phyloP scores from a whole-genome alignment of 192 early-diverging fungal genomes.

The Anaeromyces robustus region DNA sequence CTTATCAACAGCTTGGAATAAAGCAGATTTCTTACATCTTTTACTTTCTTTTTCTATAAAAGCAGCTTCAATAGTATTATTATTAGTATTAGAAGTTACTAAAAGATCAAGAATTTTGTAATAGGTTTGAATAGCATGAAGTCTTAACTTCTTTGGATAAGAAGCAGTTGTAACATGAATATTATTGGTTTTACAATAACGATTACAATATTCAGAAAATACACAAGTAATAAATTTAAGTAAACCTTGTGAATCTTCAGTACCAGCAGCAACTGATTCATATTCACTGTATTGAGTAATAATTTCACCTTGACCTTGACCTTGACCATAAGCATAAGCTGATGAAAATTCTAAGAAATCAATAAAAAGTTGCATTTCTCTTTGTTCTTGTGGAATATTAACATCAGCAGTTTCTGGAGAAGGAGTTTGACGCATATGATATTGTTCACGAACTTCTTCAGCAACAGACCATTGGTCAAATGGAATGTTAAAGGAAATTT shows the following conservation, averaged over 20 bases:
- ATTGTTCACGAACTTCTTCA: background rate
- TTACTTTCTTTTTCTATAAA: background rate
- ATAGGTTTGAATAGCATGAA: background rate
- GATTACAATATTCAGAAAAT: background rate
- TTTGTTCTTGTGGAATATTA: background rate
- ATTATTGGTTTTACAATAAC: background rate
- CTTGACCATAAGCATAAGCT: background rate
- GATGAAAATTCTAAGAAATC: background rate
- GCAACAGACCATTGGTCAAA: background rate
- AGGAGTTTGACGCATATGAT: background rate
- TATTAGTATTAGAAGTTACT: background rate
- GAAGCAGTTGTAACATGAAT: background rate
- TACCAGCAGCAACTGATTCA: background rate
- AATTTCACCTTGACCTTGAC: background rate
- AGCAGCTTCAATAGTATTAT: background rate
- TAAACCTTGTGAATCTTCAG: background rate
- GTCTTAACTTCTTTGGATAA: background rate
- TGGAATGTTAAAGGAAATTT: background rate
- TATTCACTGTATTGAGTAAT: background rate
- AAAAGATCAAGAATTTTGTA: background rate
- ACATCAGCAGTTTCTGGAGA: background rate
- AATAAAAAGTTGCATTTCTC: background rate
- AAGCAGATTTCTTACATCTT: background rate
- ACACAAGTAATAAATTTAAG: background rate
- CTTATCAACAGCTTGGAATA: slow-evolving; percentile 1